A percentile compares a stretch with the other conserved stretches of the same genome.
These are phyloP conservation scores for Lablab purpureus DNA, from an alignment of 306 rosid genomes.

Conservation along the genomic window DNA sequence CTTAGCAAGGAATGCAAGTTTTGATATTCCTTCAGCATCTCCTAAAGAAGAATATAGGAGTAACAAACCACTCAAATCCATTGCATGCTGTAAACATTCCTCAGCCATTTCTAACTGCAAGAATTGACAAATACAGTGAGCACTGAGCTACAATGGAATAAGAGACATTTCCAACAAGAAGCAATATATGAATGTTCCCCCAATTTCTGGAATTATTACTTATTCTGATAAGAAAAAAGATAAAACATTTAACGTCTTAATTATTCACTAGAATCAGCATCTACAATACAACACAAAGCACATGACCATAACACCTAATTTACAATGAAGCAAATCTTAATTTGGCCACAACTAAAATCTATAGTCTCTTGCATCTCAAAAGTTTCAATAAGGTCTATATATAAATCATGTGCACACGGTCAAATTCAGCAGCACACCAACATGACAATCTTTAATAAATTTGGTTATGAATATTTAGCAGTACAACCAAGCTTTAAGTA, in stretches of 20 bases:
- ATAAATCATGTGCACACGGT: conserved; percentile 27
- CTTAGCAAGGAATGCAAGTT: conserved; percentile 87
- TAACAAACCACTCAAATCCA: conserved; percentile 94
- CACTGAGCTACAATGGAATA: conserved; percentile 32
- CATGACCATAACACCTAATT: conserved; percentile 34
- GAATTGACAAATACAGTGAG: conserved; percentile 45
- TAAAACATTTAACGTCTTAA: conserved; percentile 25
- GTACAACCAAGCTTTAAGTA: conserved; percentile 13
- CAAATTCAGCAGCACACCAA: conserved; percentile 39
- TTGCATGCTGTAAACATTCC: conserved; percentile 87
- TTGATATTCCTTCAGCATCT: conserved; percentile 92
- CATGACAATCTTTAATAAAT: conserved; percentile 29
- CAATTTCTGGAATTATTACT: conserved; percentile 26
- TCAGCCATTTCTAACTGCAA: conserved; percentile 98
- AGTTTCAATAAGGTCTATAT: conserved; percentile 29
- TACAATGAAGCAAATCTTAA: conserved; percentile 33
- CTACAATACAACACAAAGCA: conserved; percentile 22
- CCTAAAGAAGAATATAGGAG: conserved; percentile 98
- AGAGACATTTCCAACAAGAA: conserved; percentile 42
- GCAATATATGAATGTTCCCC: conserved; percentile 20
- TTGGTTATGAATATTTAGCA: conserved; percentile 38
- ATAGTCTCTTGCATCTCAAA: conserved; percentile 31
- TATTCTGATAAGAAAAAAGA: conserved; percentile 6
- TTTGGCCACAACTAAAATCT: conserved; percentile 34
- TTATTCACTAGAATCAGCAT: conserved; percentile 30